phyloP scores from a whole-genome alignment of 164 flowering plant species.

The Aristolochia californica region DNA sequence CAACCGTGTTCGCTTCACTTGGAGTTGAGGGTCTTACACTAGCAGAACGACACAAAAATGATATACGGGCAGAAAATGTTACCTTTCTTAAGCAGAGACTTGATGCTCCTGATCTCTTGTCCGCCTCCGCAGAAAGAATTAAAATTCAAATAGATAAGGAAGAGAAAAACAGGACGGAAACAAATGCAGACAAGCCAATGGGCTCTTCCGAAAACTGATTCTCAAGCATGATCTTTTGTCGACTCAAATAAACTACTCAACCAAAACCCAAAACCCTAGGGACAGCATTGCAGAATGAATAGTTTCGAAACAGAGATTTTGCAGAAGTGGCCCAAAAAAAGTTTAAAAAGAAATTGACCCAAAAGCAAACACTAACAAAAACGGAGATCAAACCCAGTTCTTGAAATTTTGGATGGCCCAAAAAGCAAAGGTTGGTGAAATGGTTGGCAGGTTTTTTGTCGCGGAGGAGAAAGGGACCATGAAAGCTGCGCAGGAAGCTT shows the following conservation, averaged over 20 bases:
- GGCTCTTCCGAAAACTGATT: slow-evolving; percentile 19
- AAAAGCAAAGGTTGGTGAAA: slow-evolving; percentile 29
- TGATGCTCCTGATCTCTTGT: slow-evolving; percentile 39
- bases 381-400: slow-evolving; percentile 1
- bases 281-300: slow-evolving; percentile 21
- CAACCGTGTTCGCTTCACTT: background rate
- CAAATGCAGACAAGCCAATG: slow-evolving; percentile 11
- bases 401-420: slow-evolving; percentile 4
- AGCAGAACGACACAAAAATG: slow-evolving; percentile 2
- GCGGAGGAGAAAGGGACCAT: slow-evolving; percentile 18
- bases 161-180: slow-evolving; percentile 8
- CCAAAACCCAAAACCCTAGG: slow-evolving; percentile 22
- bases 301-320: slow-evolving; percentile 28
- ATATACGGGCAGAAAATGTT: slow-evolving; percentile 6
- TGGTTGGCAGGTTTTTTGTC: slow-evolving; percentile 35
- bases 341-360: slow-evolving; percentile 7
- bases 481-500: slow-evolving; percentile 46
- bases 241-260: slow-evolving; percentile 21
- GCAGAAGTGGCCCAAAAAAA: slow-evolving; percentile 26
- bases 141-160: background rate
- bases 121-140: background rate
- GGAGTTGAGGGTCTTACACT: background rate
- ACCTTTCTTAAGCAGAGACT: slow-evolving; percentile 23
- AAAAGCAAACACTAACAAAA: slow-evolving; percentile 1
- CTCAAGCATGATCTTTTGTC: slow-evolving; percentile 27